A percentile compares a stretch with the other conserved stretches of the same genome.
Evolutionary conservation across 495 filamentous ascomycete genomes (phyloP).

Genomic region (Aspergillus asperescens): DNA sequence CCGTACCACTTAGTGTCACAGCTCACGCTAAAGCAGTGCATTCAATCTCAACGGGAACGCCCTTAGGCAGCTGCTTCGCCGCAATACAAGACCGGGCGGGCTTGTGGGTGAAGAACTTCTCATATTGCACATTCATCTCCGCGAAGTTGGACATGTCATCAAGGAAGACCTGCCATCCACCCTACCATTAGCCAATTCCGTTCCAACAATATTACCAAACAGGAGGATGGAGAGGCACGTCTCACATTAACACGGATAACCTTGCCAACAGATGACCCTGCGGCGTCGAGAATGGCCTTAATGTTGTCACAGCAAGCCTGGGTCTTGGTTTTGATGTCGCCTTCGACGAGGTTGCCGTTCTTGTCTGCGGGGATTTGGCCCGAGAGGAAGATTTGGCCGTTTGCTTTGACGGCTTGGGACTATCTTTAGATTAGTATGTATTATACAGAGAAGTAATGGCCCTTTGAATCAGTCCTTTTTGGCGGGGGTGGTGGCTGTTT

Average conservation of each 20-base stretch:
- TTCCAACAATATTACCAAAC: not conserved
- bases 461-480: not conserved
- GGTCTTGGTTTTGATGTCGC: conserved; percentile 72
- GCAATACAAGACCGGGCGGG: conserved; percentile 91
- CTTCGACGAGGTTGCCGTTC: conserved; percentile 66
- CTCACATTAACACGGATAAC: conserved; percentile 68
- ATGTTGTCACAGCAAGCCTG: conserved; percentile 71
- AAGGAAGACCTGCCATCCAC: conserved; percentile 58
- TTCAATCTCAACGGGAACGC: conserved; percentile 89
- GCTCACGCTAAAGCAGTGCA: conserved; percentile 58
- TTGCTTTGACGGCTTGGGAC: conserved; percentile 86
- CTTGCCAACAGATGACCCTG: conserved; percentile 67
- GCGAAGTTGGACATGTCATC: conserved; percentile 81
- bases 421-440: conserved; percentile 28
- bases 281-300: conserved; percentile 67
- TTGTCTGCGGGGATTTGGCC: conserved; percentile 85
- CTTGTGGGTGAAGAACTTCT: conserved; percentile 81
- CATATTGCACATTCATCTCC: conserved; percentile 84
- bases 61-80: conserved; percentile 84
- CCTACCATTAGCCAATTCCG: not conserved
- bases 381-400: conserved; percentile 81
- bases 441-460: not conserved
- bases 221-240: conserved; percentile 42
- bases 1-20: not conserved
- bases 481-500: not conserved